Conservation (phyloP, 352 stramenopile species). For the Pythium sp. region DNA sequence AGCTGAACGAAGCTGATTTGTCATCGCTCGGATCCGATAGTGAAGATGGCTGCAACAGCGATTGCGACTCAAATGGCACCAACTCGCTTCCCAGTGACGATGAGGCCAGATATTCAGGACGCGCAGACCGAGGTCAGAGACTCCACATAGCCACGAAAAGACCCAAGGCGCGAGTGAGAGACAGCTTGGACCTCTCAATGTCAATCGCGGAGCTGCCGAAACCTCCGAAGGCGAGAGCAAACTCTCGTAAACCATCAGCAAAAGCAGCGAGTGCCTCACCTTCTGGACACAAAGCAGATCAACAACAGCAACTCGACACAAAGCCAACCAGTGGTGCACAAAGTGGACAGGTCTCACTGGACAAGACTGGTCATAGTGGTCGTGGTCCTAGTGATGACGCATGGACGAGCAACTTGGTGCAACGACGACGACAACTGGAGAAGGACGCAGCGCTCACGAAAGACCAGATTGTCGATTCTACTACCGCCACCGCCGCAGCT, state of each 20-base stretch:
- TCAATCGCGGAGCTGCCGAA: slow-evolving; percentile 20
- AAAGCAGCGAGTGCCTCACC: background rate
- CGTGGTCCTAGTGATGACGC: background rate
- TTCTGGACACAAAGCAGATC: background rate
- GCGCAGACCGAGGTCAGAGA: background rate
- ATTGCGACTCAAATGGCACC: slow-evolving; percentile 11
- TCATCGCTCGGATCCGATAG: slow-evolving; percentile 24
- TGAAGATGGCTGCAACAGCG: slow-evolving; percentile 14
- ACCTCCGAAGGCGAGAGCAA: background rate
- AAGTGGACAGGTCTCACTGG: slow-evolving; percentile 3
- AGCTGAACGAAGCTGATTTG: slow-evolving; percentile 30
- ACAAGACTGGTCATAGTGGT: background rate
- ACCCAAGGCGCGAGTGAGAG: slow-evolving; percentile 24
- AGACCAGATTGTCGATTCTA: background rate
- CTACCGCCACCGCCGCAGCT: background rate
- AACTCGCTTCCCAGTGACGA: slow-evolving; percentile 14
- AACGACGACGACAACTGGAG: slow-evolving; percentile 42
- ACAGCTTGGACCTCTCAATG: slow-evolving; percentile 64
- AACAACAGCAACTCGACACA: background rate
- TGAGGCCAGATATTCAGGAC: background rate
- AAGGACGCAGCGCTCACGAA: slow-evolving; percentile 6
- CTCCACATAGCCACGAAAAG: background rate
- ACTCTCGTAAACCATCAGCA: background rate
- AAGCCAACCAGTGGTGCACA: background rate
- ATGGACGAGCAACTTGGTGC: slow-evolving; percentile 33